These are phyloP conservation scores for Tricholoma bakamatsutake DNA, from an alignment of 768 basidiomycete species.

Conservation along the genomic window DNA sequence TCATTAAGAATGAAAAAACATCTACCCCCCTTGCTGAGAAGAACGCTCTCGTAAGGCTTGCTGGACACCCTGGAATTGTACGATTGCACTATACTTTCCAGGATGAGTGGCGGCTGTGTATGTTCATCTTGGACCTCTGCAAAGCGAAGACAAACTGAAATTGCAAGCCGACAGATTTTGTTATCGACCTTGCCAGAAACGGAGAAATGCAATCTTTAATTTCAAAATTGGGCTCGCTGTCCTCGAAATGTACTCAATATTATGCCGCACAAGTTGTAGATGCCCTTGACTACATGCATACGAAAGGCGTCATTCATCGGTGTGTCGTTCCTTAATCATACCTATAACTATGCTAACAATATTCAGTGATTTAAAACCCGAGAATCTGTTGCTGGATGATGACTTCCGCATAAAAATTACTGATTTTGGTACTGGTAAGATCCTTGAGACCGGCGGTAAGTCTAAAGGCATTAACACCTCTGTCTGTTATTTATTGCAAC, in stretches of 20 bases:
- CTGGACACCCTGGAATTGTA: slow-evolving; percentile 77
- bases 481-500: neutral
- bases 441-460: slow-evolving; percentile 54
- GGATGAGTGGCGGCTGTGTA: slow-evolving; percentile 79
- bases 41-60: slow-evolving; percentile 65
- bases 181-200: slow-evolving; percentile 69
- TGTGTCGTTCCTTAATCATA: slow-evolving; percentile 18
- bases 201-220: slow-evolving; percentile 75
- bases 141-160: neutral
- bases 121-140: slow-evolving; percentile 24
- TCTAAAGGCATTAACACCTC: slow-evolving; percentile 4
- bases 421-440: slow-evolving; percentile 92
- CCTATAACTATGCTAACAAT: neutral
- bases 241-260: slow-evolving; percentile 66
- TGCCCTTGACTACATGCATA: slow-evolving; percentile 87
- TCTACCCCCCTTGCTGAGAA: slow-evolving; percentile 76
- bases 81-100: slow-evolving; percentile 82
- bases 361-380: slow-evolving; percentile 70
- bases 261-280: slow-evolving; percentile 90
- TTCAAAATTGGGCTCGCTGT: slow-evolving; percentile 80
- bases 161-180: slow-evolving; percentile 58
- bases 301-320: slow-evolving; percentile 86
- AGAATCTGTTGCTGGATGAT: slow-evolving; percentile 86
- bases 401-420: slow-evolving; percentile 89
- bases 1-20: slow-evolving; percentile 69